Percentiles rank a stretch among this genome's conserved stretches.
Conservation (phyloP, 1,139 yeast genomes). For the Sugiyamaella pinicola region DNA sequence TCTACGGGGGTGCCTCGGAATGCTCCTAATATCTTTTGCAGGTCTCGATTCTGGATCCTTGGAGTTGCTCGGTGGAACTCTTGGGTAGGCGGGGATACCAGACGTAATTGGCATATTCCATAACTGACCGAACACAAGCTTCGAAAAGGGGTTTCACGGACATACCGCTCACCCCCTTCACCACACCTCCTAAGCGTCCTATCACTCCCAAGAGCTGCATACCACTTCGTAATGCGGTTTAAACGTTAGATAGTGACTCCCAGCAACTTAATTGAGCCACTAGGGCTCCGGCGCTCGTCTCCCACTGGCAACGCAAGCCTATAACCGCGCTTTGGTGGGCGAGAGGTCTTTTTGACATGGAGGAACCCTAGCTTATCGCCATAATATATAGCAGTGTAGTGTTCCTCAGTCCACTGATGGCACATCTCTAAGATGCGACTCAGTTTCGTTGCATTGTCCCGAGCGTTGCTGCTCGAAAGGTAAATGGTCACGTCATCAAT, state of each 20-base stretch:
- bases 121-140: background rate
- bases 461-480: background rate
- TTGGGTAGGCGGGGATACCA: background rate
- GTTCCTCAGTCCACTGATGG: background rate
- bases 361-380: background rate
- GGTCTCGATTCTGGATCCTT: background rate
- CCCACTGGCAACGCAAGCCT: background rate
- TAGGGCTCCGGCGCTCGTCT: background rate
- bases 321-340: background rate
- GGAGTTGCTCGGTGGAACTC: background rate
- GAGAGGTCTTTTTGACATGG: background rate
- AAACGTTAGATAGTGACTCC: background rate
- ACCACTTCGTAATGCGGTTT: slow-evolving; percentile 1
- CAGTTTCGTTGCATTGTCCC: background rate
- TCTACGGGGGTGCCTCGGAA: background rate
- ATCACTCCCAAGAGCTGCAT: background rate
- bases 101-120: background rate
- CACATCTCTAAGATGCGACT: background rate
- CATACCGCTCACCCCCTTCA: background rate
- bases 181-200: background rate
- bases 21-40: background rate
- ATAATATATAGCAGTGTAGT: background rate
- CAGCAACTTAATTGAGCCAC: background rate
- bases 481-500: slow-evolving; percentile 3
- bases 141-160: background rate